phyloP scores from a whole-genome alignment of 768 basidiomycete species.

The Pleurotus citrinopileatus region DNA sequence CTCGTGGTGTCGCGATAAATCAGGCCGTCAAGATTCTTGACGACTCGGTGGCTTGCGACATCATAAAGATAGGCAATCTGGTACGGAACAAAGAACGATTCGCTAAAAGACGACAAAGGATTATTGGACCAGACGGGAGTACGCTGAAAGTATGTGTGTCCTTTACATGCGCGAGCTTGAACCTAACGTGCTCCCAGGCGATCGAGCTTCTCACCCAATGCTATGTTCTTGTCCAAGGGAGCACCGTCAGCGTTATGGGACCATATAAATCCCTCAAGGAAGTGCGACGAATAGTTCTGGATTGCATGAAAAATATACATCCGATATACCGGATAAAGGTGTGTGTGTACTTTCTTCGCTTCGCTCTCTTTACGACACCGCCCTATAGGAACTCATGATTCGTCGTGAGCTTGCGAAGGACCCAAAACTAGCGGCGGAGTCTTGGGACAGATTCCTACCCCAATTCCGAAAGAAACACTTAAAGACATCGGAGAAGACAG shows the following conservation, averaged over 20 bases:
- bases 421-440: slow-evolving; percentile 89
- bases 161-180: slow-evolving; percentile 3
- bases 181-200: slow-evolving; percentile 50
- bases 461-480: slow-evolving; percentile 93
- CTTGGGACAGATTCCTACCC: slow-evolving; percentile 97
- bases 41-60: slow-evolving; percentile 89
- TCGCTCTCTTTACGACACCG: slow-evolving; percentile 10
- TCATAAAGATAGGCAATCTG: slow-evolving; percentile 95
- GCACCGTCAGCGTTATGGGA: slow-evolving; percentile 97
- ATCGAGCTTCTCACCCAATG: slow-evolving; percentile 96
- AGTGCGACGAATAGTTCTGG: slow-evolving; percentile 92
- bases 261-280: slow-evolving; percentile 94
- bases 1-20: slow-evolving; percentile 82
- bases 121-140: slow-evolving; percentile 96
- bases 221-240: slow-evolving; percentile 97
- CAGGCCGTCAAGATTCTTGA: slow-evolving; percentile 90
- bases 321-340: slow-evolving; percentile 99
- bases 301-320: slow-evolving; percentile 99
- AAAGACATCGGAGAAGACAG: slow-evolving; percentile 91
- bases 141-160: slow-evolving; percentile 78
- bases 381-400: slow-evolving; percentile 90
- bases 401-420: slow-evolving; percentile 97
- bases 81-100: slow-evolving; percentile 96
- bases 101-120: slow-evolving; percentile 92
- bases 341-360: not conserved